Percentiles rank a stretch among this genome's conserved stretches.
Evolutionary conservation across 2,329 filamentous ascomycete genomes (phyloP).

Genomic region (Stromatinia cepivora): DNA sequence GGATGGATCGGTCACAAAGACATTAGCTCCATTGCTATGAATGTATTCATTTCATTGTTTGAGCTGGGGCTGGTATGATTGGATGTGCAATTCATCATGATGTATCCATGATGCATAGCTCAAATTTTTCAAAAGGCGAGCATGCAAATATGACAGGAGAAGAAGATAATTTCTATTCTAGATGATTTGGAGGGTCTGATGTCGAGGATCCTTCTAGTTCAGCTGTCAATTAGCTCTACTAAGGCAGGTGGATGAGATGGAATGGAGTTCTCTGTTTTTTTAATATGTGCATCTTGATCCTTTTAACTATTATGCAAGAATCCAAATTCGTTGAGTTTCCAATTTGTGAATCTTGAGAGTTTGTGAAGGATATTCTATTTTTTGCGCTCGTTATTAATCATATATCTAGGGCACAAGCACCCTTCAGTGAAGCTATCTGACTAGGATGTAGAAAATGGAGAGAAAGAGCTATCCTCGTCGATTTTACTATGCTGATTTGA

Average conservation of each 20-base stretch:
- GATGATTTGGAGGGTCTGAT: neutral
- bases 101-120: neutral
- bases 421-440: neutral
- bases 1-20: neutral
- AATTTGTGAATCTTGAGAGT: neutral
- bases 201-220: too few species aligned
- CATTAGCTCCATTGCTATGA: neutral
- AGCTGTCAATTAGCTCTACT: neutral
- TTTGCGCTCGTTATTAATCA: neutral
- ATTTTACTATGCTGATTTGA: neutral
- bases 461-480: neutral
- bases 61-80: neutral
- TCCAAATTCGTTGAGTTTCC: neutral
- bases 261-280: too few species aligned
- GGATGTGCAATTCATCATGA: constrained; percentile 3
- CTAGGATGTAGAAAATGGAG: neutral
- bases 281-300: neutral
- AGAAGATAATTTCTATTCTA: neutral
- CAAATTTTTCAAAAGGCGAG: neutral
- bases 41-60: neutral
- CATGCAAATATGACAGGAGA: neutral
- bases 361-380: neutral
- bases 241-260: neutral
- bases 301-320: neutral
- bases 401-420: neutral